A percentile compares a stretch with the other conserved stretches of the same genome.
phyloP scores from a whole-genome alignment of 495 filamentous ascomycete genomes.

The Achaetomiella virescens region DNA sequence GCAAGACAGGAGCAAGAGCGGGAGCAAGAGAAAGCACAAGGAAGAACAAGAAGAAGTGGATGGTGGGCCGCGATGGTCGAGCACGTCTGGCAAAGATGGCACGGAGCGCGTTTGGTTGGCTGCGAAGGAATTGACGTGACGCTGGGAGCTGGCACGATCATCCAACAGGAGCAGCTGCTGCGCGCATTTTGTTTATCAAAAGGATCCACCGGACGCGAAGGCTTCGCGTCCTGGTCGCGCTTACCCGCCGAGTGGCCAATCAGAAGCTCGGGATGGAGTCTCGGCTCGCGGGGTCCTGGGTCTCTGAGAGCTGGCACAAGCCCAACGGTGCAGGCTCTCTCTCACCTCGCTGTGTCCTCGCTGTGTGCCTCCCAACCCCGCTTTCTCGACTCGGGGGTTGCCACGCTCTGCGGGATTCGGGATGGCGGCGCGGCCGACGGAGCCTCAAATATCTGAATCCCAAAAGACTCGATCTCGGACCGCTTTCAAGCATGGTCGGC shows the following conservation, averaged over 20 bases:
- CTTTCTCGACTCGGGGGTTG: not conserved
- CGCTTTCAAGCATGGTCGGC: not conserved
- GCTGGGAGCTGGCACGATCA: slow-evolving; percentile 1
- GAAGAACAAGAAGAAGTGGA: not conserved
- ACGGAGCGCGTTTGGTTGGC: slow-evolving; percentile 12
- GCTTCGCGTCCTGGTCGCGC: slow-evolving; percentile 11
- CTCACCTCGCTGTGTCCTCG: no score
- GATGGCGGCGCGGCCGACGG: not conserved
- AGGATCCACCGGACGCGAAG: slow-evolving; percentile 14
- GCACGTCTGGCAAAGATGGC: slow-evolving; percentile 9
- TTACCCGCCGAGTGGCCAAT: slow-evolving; percentile 1
- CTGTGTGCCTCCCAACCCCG: slow-evolving; percentile 14
- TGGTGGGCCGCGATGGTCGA: not conserved
- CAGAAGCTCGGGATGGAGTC: not conserved
- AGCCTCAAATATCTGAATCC: not conserved
- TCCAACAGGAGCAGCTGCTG: slow-evolving; percentile 19
- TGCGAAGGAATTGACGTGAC: slow-evolving; percentile 1
- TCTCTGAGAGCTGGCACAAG: no score
- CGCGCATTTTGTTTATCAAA: slow-evolving; percentile 19
- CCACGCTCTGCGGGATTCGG: no score
- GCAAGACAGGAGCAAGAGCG: not conserved
- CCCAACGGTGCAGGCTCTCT: no score
- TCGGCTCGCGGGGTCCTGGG: not conserved
- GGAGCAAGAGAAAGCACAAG: not conserved
- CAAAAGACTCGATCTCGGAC: not conserved